Percentiles rank a stretch among this genome's conserved stretches.
Evolutionary conservation across 108 stramenopile genomes (phyloP).

Genomic region (Aurantiochytrium sp.): DNA sequence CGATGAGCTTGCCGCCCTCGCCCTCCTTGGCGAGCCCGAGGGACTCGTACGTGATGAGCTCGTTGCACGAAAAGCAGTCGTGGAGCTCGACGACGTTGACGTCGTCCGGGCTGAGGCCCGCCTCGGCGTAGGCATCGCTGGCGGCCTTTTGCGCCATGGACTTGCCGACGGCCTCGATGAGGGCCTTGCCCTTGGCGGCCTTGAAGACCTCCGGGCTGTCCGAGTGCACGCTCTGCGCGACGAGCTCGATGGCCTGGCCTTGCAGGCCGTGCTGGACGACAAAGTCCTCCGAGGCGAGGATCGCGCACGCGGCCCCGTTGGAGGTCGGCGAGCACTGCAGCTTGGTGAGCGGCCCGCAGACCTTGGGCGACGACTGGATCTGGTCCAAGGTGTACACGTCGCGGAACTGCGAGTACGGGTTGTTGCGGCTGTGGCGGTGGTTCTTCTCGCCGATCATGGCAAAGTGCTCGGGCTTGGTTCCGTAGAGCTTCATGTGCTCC

Average conservation of each 20-base stretch:
- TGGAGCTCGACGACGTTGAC: background rate
- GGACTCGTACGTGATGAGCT: constrained; percentile 19
- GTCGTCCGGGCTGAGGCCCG: background rate
- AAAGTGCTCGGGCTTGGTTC: constrained; percentile 8
- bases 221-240: background rate
- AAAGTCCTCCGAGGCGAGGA: background rate
- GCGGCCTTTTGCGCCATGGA: background rate
- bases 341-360: background rate
- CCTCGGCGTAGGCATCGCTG: background rate
- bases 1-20: background rate
- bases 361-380: background rate
- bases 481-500: constrained; percentile 25
- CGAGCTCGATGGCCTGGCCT: constrained; percentile 15
- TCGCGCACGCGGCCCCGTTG: background rate
- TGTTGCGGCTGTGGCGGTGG: background rate
- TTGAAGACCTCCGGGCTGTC: constrained; percentile 16
- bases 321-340: background rate
- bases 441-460: constrained; percentile 10
- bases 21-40: constrained; percentile 18
- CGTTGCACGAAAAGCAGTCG: background rate
- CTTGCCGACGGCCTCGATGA: background rate
- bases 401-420: background rate
- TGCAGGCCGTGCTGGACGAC: background rate
- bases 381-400: background rate
- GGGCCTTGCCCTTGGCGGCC: background rate